Evolutionary conservation across 2,329 filamentous ascomycete genomes (phyloP).

Genomic region (Hawksworthiomyces lignivorus): DNA sequence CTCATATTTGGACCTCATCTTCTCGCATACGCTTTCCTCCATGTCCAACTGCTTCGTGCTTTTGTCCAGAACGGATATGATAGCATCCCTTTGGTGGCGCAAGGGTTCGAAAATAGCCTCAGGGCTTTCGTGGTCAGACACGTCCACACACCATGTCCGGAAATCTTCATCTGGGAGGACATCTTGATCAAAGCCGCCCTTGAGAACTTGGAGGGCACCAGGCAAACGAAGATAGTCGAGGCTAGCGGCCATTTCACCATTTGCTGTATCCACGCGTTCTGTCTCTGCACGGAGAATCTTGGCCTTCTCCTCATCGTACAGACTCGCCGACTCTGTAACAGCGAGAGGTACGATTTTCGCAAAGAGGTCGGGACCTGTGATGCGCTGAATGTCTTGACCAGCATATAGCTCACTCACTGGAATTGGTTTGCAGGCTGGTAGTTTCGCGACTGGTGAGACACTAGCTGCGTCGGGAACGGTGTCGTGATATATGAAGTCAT

Average conservation of each 20-base stretch:
- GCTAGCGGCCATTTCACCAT: constrained; percentile 92
- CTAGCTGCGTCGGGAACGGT: constrained; percentile 79
- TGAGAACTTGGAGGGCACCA: constrained; percentile 80
- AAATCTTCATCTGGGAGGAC: constrained; percentile 86
- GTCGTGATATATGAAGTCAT: constrained; percentile 98
- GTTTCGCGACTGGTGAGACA: constrained; percentile 73
- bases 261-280: constrained; percentile 85
- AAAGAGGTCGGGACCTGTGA: constrained; percentile 95
- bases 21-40: constrained; percentile 97
- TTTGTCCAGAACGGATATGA: constrained; percentile 65
- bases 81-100: constrained; percentile 66
- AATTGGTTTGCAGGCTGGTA: constrained; percentile 93
- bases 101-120: constrained; percentile 70
- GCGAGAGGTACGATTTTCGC: constrained; percentile 93
- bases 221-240: constrained; percentile 89
- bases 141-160: constrained; percentile 84
- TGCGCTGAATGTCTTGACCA: constrained; percentile 92
- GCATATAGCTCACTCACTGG: constrained; percentile 95
- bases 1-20: constrained; percentile 97
- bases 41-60: constrained; percentile 86
- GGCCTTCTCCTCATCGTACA: constrained; percentile 98
- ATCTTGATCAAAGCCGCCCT: constrained; percentile 87
- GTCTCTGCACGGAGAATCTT: constrained; percentile 90
- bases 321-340: constrained; percentile 90
- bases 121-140: constrained; percentile 79